Evolutionary conservation across 345 rosid genomes (phyloP).

Genomic region (Melaleuca quinquenervia): DNA sequence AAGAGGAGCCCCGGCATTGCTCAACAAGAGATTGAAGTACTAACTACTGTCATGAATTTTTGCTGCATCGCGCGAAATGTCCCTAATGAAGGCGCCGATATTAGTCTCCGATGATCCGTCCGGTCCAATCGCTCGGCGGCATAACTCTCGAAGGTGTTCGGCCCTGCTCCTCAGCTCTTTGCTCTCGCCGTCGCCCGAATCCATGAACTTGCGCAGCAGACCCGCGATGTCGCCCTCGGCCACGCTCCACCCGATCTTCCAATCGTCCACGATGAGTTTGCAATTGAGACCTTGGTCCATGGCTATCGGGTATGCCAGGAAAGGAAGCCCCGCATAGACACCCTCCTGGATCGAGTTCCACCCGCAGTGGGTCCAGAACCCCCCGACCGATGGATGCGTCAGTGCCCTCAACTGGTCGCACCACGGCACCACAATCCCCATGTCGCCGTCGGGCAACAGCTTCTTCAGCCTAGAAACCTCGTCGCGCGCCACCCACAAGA

Average conservation of each 20-base stretch:
- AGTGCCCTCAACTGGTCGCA: constrained; percentile 27
- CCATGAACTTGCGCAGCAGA: constrained; percentile 10
- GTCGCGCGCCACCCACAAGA: constrained; percentile 23
- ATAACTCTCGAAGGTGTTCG: neutral
- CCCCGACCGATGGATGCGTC: constrained; percentile 22
- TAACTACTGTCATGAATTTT: neutral
- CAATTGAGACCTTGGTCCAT: constrained; percentile 24
- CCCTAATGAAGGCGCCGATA: neutral
- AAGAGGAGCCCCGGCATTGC: neutral
- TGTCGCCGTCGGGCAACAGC: neutral
- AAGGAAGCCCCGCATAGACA: constrained; percentile 25
- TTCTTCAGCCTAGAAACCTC: neutral
- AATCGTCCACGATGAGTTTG: constrained; percentile 21
- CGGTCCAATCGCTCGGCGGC: neutral
- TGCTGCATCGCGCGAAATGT: neutral
- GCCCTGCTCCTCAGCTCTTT: constrained; percentile 12
- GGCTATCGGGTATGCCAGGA: constrained; percentile 23
- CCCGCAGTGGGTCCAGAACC: constrained; percentile 41
- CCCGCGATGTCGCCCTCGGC: constrained; percentile 5
- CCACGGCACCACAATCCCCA: constrained; percentile 26
- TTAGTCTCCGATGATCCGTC: constrained; percentile 5
- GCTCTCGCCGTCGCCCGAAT: neutral
- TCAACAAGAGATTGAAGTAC: neutral
- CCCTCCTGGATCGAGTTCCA: constrained; percentile 32
- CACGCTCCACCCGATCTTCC: constrained; percentile 30